Evolutionary conservation across 2,329 filamentous ascomycete genomes (phyloP).

Genomic region (Biscogniauxia mediterranea): DNA sequence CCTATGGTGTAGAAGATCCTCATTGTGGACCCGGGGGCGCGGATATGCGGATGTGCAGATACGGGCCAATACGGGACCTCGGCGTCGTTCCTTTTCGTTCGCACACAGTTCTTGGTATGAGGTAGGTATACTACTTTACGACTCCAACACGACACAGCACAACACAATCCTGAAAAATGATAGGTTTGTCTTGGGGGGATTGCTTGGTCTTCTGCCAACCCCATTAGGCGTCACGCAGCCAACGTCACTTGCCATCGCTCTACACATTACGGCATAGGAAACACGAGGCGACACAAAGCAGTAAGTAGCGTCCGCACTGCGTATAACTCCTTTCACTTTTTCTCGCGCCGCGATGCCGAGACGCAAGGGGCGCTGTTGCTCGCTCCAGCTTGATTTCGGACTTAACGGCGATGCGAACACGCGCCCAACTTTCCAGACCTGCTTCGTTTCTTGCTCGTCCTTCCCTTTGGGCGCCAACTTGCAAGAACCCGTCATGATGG

Average conservation of each 20-base stretch:
- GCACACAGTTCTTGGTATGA: neutral
- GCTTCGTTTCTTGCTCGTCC: neutral
- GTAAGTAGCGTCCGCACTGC: too few relatives aligned
- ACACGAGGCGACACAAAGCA: neutral
- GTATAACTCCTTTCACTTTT: neutral
- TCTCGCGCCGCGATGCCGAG: neutral
- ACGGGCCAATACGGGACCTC: conserved; percentile 4
- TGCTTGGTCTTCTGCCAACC: too few relatives aligned
- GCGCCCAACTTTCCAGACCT: too few relatives aligned
- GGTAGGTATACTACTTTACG: too few relatives aligned
- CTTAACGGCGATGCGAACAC: neutral
- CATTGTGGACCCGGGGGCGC: neutral
- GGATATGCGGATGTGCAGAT: conserved; percentile 4
- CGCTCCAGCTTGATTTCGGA: neutral
- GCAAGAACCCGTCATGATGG: neutral
- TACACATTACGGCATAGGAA: neutral
- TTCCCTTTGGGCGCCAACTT: neutral
- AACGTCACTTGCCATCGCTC: too few relatives aligned
- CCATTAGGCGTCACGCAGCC: too few relatives aligned
- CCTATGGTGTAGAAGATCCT: neutral
- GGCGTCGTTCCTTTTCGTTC: neutral
- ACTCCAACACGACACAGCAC: too few relatives aligned
- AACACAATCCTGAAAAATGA: neutral
- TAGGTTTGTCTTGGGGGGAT: too few relatives aligned
- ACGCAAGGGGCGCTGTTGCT: neutral